phyloP scores from a whole-genome alignment of 208 protist species.

The Leishmania amazonensis region DNA sequence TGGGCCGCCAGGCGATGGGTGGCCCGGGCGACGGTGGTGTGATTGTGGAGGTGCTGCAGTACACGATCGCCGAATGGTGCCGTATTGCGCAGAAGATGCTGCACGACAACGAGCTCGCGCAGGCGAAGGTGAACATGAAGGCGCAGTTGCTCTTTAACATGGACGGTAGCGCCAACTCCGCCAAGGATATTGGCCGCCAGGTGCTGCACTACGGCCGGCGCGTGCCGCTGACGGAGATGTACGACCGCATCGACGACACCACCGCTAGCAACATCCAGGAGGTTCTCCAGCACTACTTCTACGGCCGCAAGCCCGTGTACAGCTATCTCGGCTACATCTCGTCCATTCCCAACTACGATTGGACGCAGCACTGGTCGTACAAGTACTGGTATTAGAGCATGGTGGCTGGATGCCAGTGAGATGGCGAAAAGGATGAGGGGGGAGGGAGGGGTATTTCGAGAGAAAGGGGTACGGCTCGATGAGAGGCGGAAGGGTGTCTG shows the following conservation, averaged over 20 bases:
- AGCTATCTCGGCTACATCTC: conserved; percentile 88
- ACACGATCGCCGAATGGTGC: conserved; percentile 90
- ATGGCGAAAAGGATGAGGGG: background rate
- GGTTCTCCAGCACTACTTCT: conserved; percentile 92
- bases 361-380: conserved; percentile 90
- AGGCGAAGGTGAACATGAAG: conserved; percentile 92
- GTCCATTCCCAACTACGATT: conserved; percentile 85
- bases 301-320: conserved; percentile 86
- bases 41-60: conserved; percentile 88
- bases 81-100: conserved; percentile 86
- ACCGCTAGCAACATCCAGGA: conserved; percentile 86
- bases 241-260: conserved; percentile 91
- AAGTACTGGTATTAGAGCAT: conserved; percentile 90
- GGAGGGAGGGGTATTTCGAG: background rate
- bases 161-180: conserved; percentile 86
- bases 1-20: conserved; percentile 59
- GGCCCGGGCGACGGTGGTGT: conserved; percentile 67
- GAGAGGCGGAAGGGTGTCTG: background rate
- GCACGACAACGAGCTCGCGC: conserved; percentile 80
- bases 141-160: conserved; percentile 89
- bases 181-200: conserved; percentile 87
- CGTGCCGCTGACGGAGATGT: conserved; percentile 90
- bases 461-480: background rate
- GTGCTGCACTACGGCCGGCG: conserved; percentile 85
- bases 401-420: background rate